Evolutionary conservation across 1,284 basidiomycete species (phyloP), one percentile per base, ranked within the genome.

Genomic region (Pseudozyma tsukubaensis): DNA sequence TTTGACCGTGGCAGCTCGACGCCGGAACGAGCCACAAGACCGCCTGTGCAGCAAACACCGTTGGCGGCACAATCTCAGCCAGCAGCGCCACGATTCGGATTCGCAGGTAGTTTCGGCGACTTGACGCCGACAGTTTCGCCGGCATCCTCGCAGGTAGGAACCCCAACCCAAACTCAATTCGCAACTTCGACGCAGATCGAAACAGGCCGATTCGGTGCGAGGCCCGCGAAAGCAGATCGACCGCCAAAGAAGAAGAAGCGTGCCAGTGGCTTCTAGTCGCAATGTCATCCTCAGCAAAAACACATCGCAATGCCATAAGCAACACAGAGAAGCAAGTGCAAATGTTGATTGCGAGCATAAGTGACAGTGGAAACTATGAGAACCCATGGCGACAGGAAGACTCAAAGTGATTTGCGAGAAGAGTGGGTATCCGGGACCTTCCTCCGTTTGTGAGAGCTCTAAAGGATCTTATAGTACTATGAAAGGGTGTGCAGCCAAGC

Each of bases 221-320:
- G 71, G 0, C 57, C 64, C 3, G 34, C 39, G 11, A 49, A 50
- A 14, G n/a, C 54, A 2, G 58, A 60, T 37, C 58, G 47, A 1
- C 50, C 62, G 16, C 45, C 49, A 12, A 69, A 69, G 45, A 65
- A 59, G 48, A 74, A 70, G 53, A 74, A 70, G 57, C 58, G 72
- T 13, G 66, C 72, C 1, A 69, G 59, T 19, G 72, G 72, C 0
- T 74, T 74, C 62, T 74, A 50, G 35, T 34, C n/a, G 0, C 12
- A 11, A 8, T 24, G 18, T 36, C 8, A 9, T 21, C 29, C 19
- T 37, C 36, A 32, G 42, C 35, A 21, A 36, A 19, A 35, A 21
- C 19, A 13, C 21, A 5, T 4, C 19, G 24, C 13, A 11, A 36
- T 19, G 18, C 8, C 8, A 18, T 34, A 43, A 18, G 4, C 45